These are phyloP conservation scores for Petrea volubilis DNA, from an alignment of 257 asterid species.

Conservation along the genomic window DNA sequence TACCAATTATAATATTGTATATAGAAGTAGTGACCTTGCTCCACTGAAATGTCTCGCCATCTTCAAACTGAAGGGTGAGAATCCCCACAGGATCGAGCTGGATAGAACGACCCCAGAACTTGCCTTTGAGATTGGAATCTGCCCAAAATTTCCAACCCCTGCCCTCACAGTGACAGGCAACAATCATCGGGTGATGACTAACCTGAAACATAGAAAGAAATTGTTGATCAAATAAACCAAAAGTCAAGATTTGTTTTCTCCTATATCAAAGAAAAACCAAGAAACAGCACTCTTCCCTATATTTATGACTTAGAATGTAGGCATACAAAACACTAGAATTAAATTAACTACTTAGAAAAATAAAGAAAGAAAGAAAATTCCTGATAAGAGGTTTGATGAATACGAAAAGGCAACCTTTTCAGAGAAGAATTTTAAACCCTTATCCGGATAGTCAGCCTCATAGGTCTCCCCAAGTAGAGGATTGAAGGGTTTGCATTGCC, in stretches of 20 bases:
- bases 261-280: neutral
- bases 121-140: constrained; percentile 96
- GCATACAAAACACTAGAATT: constrained; percentile 4
- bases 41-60: constrained; percentile 96
- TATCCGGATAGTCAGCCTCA: constrained; percentile 98
- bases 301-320: constrained; percentile 1
- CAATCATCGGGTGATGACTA: constrained; percentile 97
- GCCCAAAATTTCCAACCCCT: constrained; percentile 98
- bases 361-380: neutral
- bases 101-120: constrained; percentile 99
- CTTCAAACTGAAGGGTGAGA: constrained; percentile 91
- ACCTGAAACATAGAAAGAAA: constrained; percentile 55
- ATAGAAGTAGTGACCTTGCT: constrained; percentile 98
- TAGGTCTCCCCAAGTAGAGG: constrained; percentile 99
- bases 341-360: neutral
- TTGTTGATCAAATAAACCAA: neutral
- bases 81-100: constrained; percentile 96
- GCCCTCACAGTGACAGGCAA: constrained; percentile 98
- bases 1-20: constrained; percentile 92
- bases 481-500: constrained; percentile 98
- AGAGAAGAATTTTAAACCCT: constrained; percentile 90
- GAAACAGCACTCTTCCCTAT: neutral
- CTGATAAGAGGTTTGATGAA: constrained; percentile 10
- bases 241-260: neutral
- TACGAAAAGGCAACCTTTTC: constrained; percentile 67